phyloP scores from a whole-genome alignment of 345 rosid genomes.

The Erodium maritimum region DNA sequence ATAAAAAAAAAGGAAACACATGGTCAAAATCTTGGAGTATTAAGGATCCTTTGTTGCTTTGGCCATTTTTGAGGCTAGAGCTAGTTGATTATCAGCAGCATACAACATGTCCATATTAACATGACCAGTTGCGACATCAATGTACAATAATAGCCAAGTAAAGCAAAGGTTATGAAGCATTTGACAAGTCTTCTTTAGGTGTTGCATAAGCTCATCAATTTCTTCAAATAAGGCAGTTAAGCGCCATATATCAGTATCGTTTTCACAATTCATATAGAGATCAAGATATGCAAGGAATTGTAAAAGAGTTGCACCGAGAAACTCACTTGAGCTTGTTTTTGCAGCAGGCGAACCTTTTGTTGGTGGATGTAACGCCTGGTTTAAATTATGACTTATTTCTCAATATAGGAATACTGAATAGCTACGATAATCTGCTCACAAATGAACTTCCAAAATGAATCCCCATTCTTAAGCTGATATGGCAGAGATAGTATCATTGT shows the following conservation, averaged over 20 bases:
- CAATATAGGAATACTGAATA: conserved; percentile 62
- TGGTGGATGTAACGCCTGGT: conserved; percentile 78
- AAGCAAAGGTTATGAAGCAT: too few relatives aligned
- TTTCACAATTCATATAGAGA: conserved; percentile 85
- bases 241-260: conserved; percentile 82
- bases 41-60: too few relatives aligned
- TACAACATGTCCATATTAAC: too few relatives aligned
- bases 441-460: conserved; percentile 32
- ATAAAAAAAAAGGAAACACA: too few relatives aligned
- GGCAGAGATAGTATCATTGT: conserved; percentile 32
- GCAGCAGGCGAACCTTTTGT: conserved; percentile 98
- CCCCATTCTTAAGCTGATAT: conserved; percentile 21
- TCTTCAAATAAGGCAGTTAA: conserved; percentile 95
- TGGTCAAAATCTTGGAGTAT: too few relatives aligned
- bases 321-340: conserved; percentile 87
- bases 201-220: too few relatives aligned
- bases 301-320: conserved; percentile 68
- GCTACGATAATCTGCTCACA: conserved; percentile 40
- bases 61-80: too few relatives aligned
- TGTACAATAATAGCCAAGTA: too few relatives aligned
- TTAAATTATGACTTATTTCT: conserved; percentile 74
- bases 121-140: too few relatives aligned
- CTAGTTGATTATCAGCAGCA: too few relatives aligned
- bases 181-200: too few relatives aligned
- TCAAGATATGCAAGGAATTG: conserved; percentile 88